Evolutionary conservation across 305 asterid genomes (phyloP).

Genomic region (Plantago coronopus): DNA sequence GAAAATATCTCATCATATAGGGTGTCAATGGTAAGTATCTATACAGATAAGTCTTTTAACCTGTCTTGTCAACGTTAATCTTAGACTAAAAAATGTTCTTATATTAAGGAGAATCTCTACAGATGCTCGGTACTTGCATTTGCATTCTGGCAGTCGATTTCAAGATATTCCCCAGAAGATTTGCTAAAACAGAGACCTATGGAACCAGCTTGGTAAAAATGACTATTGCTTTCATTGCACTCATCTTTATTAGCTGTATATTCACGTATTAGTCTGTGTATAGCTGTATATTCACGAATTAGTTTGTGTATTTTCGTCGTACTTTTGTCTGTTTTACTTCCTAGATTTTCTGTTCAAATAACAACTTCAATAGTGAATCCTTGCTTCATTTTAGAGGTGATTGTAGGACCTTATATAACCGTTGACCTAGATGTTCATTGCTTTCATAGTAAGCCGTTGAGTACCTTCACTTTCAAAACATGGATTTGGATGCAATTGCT

Average conservation of each 20-base stretch:
- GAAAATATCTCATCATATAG: slow-evolving; percentile 63
- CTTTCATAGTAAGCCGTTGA: no score
- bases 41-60: background rate
- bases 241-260: slow-evolving; percentile 17
- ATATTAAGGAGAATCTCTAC: slow-evolving; percentile 33
- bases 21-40: slow-evolving; percentile 58
- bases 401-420: no score
- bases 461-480: no score
- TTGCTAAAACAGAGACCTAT: slow-evolving; percentile 87
- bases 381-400: no score
- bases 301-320: slow-evolving; percentile 4
- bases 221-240: background rate
- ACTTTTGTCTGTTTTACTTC: background rate
- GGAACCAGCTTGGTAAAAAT: slow-evolving; percentile 82
- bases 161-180: slow-evolving; percentile 88
- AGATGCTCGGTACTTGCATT: slow-evolving; percentile 73
- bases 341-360: background rate
- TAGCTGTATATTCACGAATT: slow-evolving; percentile 10
- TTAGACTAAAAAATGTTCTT: slow-evolving; percentile 19
- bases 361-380: no score
- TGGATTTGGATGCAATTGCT: no score
- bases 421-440: no score
- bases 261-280: slow-evolving; percentile 10
- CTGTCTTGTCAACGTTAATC: slow-evolving; percentile 20
- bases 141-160: slow-evolving; percentile 93